Evolutionary conservation across 2,329 filamentous ascomycete species (phyloP).

Genomic region (Verticillium albo-atrum): DNA sequence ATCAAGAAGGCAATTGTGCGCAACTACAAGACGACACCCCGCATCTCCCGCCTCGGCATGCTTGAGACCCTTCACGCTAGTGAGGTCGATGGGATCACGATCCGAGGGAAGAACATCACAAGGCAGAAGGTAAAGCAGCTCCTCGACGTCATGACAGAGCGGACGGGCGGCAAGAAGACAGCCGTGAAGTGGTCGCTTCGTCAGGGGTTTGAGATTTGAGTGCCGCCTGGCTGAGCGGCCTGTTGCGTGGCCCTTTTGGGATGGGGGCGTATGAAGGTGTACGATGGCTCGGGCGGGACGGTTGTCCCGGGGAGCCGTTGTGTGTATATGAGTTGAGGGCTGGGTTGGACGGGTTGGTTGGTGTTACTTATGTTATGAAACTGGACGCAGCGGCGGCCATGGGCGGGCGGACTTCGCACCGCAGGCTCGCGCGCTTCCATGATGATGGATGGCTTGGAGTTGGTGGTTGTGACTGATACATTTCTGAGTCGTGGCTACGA

Average conservation of each 20-base stretch:
- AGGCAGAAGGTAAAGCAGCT: conserved; percentile 11
- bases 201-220: background rate
- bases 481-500: background rate
- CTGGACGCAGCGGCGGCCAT: background rate
- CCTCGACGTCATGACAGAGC: conserved; percentile 4
- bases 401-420: background rate
- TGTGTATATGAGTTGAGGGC: too few species aligned
- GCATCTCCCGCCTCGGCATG: conserved; percentile 11
- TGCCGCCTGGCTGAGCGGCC: background rate
- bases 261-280: background rate
- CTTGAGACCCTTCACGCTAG: conserved; percentile 9
- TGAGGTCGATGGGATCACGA: conserved; percentile 9
- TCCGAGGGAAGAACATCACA: conserved; percentile 10
- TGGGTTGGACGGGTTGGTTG: background rate
- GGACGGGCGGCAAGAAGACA: background rate
- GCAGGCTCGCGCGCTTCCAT: background rate
- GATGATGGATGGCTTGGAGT: background rate
- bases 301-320: too few species aligned
- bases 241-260: background rate
- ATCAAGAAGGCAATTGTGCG: conserved; percentile 36
- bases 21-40: conserved; percentile 22
- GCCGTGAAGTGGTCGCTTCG: background rate
- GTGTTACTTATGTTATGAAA: background rate
- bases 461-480: background rate
- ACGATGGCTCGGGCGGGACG: background rate